Percentiles rank a stretch among this genome's conserved stretches.
Evolutionary conservation across 306 rosid genomes (phyloP).

Genomic region (Corylus americana): DNA sequence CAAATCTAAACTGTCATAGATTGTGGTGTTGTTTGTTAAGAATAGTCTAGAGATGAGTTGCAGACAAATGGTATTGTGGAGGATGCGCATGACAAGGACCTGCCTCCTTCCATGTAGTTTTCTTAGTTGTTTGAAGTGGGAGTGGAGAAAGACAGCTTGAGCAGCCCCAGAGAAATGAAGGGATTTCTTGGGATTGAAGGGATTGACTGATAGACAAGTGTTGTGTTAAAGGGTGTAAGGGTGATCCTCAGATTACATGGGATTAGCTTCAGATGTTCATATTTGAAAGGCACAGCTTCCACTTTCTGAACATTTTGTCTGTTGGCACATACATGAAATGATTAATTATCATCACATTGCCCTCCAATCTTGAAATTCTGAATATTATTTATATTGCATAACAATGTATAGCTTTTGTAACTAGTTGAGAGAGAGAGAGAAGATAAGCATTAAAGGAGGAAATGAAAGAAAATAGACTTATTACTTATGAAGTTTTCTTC

Average conservation of each 20-base stretch:
- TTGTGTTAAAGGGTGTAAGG: slow-evolving; percentile 21
- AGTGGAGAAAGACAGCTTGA: slow-evolving; percentile 56
- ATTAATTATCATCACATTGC: neutral
- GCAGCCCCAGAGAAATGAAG: slow-evolving; percentile 11
- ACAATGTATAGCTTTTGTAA: no score
- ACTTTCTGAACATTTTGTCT: slow-evolving; percentile 34
- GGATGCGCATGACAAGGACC: slow-evolving; percentile 66
- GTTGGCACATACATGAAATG: slow-evolving; percentile 12
- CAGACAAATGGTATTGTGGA: slow-evolving; percentile 11
- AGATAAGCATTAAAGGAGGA: no score
- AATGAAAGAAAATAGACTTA: no score
- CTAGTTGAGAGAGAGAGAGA: no score
- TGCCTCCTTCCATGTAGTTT: slow-evolving; percentile 65
- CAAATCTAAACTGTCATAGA: neutral
- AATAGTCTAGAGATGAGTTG: slow-evolving; percentile 21
- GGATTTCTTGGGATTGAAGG: slow-evolving; percentile 62
- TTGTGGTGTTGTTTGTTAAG: neutral
- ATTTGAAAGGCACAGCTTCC: slow-evolving; percentile 37
- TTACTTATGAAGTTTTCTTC: no score
- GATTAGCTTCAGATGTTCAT: slow-evolving; percentile 23
- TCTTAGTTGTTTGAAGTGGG: slow-evolving; percentile 77
- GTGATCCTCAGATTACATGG: neutral
- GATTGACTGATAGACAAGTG: slow-evolving; percentile 29
- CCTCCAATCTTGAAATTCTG: no score
- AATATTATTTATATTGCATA: no score